Evolutionary conservation across 2,329 filamentous ascomycete genomes (phyloP), one percentile per base, ranked within the genome.

Genomic region (Trichoderma arundinaceum): DNA sequence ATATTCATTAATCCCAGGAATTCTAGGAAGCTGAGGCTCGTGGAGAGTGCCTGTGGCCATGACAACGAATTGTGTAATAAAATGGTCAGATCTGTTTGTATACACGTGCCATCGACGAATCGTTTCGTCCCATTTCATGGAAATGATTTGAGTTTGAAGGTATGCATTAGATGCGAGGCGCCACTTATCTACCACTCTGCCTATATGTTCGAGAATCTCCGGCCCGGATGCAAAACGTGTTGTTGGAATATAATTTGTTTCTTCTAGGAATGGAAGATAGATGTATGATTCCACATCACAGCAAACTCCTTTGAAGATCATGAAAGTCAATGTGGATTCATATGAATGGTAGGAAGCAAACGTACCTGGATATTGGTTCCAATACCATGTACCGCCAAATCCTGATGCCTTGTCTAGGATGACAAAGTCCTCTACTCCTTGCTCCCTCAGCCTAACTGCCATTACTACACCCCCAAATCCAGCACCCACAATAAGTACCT

Each of bases 221-320:
- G 73, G 69, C 0, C 80, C 82, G 9, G 74, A 74, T 0, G 79
- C 74, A 68, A 83, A 85, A 48, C 79, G 79, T 49, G 84, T 77
- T 15, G 77, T 82, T 0, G 87, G 87, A 72, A 88, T 81, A 70
- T 86, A 88, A 0, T 82, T 82, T 1, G 80, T 86, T 73, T 88
- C 85, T 67, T 89, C 86, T 2, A 89, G 78, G 12, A 87, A 74
- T 3, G 86, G 86, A 74, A 88, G 74, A 70, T 89, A 89, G n/a
- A 81, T 77, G 69, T 85, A 87, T 59, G 80, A 79, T 73, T 90
- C 87, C 3, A 87, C 75, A 69, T 90, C 86, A 89, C 68, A 79
- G 77, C 7, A 83, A 71, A 28, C 22, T 28, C 22, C 22, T 28
- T 28, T 28, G 22, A 28, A 28, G 4, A 28, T 28, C 4, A 4